phyloP scores from a whole-genome alignment of 2,329 filamentous ascomycete genomes.

The Bipolaris oryzae region DNA sequence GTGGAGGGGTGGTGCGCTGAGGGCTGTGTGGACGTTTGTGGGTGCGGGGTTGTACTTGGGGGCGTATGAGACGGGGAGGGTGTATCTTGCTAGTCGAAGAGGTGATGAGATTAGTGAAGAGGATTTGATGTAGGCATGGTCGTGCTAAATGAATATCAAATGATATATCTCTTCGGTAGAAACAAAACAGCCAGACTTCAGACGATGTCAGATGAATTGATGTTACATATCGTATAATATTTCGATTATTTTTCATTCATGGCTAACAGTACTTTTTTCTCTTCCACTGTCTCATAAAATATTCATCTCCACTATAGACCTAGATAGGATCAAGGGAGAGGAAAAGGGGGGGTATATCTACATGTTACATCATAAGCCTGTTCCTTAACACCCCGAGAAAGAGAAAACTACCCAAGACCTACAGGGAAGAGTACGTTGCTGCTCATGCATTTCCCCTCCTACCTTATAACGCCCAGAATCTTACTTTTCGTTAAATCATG shows the following conservation, averaged over 20 bases:
- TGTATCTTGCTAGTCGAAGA: constrained; percentile 54
- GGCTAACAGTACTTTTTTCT: not conserved
- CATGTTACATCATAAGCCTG: not conserved
- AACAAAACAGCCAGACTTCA: too few species aligned
- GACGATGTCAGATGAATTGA: too few species aligned
- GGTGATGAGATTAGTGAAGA: constrained; percentile 50
- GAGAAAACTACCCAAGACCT: not conserved
- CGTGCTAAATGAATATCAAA: too few species aligned
- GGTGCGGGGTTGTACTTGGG: constrained; percentile 85
- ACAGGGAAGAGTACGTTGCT: not conserved
- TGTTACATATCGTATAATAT: too few species aligned
- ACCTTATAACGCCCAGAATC: not conserved
- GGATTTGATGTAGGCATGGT: constrained; percentile 27
- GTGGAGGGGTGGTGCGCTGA: constrained; percentile 75
- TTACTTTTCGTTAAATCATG: constrained; percentile 31
- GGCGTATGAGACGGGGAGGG: constrained; percentile 80
- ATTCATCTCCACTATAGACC: not conserved
- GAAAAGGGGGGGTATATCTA: constrained; percentile 12
- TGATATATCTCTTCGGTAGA: too few species aligned
- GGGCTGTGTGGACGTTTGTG: constrained; percentile 79
- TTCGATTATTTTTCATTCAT: not conserved
- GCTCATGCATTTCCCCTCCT: not conserved
- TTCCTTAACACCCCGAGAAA: not conserved
- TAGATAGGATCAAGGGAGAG: not conserved
- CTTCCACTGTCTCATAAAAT: not conserved